Percentiles rank a stretch among this genome's conserved stretches.
phyloP scores from a whole-genome alignment of 2,329 filamentous ascomycete species.

The Verticillium zaregamsianum region DNA sequence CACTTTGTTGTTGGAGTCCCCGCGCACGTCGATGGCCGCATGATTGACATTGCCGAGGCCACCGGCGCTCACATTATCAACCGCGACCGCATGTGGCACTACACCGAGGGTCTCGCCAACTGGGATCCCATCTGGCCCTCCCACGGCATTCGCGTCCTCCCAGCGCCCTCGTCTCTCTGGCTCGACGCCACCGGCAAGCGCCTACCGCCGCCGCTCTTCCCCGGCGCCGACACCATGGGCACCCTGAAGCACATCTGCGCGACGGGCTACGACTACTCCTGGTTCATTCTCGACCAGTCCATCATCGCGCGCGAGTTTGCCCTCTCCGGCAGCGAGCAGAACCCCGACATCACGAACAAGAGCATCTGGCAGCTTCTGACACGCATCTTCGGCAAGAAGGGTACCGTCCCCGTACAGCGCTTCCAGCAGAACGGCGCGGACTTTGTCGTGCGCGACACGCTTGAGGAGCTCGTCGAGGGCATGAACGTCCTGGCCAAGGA shows the following conservation, averaged over 20 bases:
- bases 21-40: constrained; percentile 60
- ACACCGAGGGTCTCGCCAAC: constrained; percentile 58
- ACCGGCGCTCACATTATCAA: constrained; percentile 54
- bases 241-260: constrained; percentile 56
- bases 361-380: constrained; percentile 47
- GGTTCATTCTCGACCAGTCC: constrained; percentile 55
- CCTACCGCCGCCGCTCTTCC: constrained; percentile 52
- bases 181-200: constrained; percentile 57
- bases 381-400: constrained; percentile 48
- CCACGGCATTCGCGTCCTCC: constrained; percentile 58
- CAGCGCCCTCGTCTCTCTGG: constrained; percentile 59
- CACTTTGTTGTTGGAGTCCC: constrained; percentile 58
- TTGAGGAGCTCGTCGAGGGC: constrained; percentile 49
- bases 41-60: constrained; percentile 52
- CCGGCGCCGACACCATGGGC: constrained; percentile 52
- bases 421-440: constrained; percentile 56
- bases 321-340: constrained; percentile 57
- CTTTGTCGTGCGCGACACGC: constrained; percentile 54
- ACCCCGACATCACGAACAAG: constrained; percentile 56
- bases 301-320: constrained; percentile 60
- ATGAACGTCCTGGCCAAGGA: constrained; percentile 54
- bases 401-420: constrained; percentile 50
- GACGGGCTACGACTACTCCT: constrained; percentile 59
- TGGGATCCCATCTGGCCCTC: constrained; percentile 59
- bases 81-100: constrained; percentile 63